Base-by-base conservation (phyloP, 2,329 filamentous ascomycete genomes). In the Talaromyces verruculosus region DNA sequence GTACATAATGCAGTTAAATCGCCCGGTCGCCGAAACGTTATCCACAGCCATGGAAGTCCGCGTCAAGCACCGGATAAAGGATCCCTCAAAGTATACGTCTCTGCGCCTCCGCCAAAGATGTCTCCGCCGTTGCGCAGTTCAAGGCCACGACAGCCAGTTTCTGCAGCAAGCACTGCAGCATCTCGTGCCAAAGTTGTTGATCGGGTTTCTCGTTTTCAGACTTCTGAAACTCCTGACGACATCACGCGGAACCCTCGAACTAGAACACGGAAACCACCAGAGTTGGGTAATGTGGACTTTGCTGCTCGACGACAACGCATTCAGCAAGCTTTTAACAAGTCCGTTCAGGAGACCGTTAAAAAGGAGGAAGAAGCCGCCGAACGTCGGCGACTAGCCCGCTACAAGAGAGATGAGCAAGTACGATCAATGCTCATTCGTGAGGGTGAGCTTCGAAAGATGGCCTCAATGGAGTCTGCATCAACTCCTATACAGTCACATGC, bases 81-180 rank as follows among this genome's bases (percentile, higher is more conserved):
- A 53, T 84, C 87, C 61, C 83, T 95, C 13, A 88, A 90, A 71
- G 91, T 91, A 45, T 91, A 91, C 75, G 91, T 95, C 69, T 86
- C 89, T 65, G 82, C 87, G 39, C 87, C 91, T 51, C 83, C 84
- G 19, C 87, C 91, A 0, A 92, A 91, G 74, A 84, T 89, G 39
- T 96, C 93, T 0, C 92, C 92, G 3, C 87, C 89, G 10, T 80
- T 96, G 59, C 87, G 92, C 73, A 95, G 91, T 73, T 95, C 92
- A 49, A 85, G 91, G 49, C 91, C 91, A n/a, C 85, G 92, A 61
- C 89, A 92, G 73, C 89, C 91, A 8, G 88, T 96, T 25, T 92
- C 91, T 10, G 83, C 87, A 64, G 90, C 90, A n/a, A 86, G 86
- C 2, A 90, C 90, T n/a, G 83, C 88, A 37, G 87, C 88, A 64